Conservation (phyloP, 805 yeast species). For the Sugiyamaella americana region DNA sequence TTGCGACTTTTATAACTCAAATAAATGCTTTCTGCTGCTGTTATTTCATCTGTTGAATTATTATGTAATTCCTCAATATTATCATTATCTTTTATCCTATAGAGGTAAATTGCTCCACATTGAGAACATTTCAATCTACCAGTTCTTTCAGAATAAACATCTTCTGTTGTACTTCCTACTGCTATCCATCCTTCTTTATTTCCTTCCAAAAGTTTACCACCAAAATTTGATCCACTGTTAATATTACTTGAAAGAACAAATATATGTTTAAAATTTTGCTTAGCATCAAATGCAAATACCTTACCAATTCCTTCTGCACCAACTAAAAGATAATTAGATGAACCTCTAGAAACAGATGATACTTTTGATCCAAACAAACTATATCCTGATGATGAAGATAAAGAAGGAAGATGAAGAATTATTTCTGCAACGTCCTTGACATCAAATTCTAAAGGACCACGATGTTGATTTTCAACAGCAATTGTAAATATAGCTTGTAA, state of each 20-base stretch:
- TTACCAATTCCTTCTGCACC: conserved; percentile 37
- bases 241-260: conserved; percentile 13
- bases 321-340: conserved; percentile 26
- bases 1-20: conserved; percentile 8
- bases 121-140: conserved; percentile 25
- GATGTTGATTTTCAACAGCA: conserved; percentile 3
- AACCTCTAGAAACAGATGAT: conserved; percentile 23
- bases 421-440: conserved; percentile 13
- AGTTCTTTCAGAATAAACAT: conserved; percentile 18
- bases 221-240: conserved; percentile 22
- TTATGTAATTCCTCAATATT: not conserved
- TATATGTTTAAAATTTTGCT: conserved; percentile 11
- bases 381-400: conserved; percentile 26
- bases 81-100: not conserved
- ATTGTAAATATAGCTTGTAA: conserved; percentile 17
- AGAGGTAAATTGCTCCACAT: conserved; percentile 41
- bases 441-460: conserved; percentile 4
- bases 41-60: conserved; percentile 7
- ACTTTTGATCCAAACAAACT: conserved; percentile 40
- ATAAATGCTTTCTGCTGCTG: conserved; percentile 8
- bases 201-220: conserved; percentile 22
- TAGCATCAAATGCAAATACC: conserved; percentile 34
- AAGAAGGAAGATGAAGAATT: conserved; percentile 10
- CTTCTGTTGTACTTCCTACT: conserved; percentile 29
- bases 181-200: conserved; percentile 28